These are phyloP conservation scores for Panicum miliaceum DNA, from an alignment of 176 grass and related monocot species.

Conservation along the genomic window DNA sequence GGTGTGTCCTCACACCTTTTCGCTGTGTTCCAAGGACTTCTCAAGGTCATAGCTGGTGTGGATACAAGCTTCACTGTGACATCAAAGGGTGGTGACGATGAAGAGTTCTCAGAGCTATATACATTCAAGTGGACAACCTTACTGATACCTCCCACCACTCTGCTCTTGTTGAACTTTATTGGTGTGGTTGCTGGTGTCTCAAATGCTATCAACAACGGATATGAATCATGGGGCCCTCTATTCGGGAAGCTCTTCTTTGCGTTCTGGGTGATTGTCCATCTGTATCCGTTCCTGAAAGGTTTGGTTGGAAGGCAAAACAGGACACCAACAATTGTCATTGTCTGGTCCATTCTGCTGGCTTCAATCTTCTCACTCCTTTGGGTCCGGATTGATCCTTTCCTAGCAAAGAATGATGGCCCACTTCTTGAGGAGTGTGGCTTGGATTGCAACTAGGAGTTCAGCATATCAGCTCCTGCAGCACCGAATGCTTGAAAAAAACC, in stretches of 20 bases:
- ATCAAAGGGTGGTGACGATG: slow-evolving; percentile 74
- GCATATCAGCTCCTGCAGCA: slow-evolving; percentile 35
- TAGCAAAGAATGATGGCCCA: slow-evolving; percentile 52
- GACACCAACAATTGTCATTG: slow-evolving; percentile 74
- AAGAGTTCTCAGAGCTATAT: slow-evolving; percentile 71
- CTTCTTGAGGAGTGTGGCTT: slow-evolving; percentile 56
- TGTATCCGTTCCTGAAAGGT: slow-evolving; percentile 84
- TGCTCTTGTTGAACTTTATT: slow-evolving; percentile 69
- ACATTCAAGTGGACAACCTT: slow-evolving; percentile 86
- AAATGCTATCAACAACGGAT: slow-evolving; percentile 77
- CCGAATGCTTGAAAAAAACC: slow-evolving; percentile 34
- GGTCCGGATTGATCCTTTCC: slow-evolving; percentile 73
- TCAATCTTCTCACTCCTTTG: slow-evolving; percentile 76
- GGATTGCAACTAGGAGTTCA: slow-evolving; percentile 55
- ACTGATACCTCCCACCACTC: slow-evolving; percentile 71
- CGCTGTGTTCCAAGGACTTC: slow-evolving; percentile 73
- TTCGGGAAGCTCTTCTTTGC: slow-evolving; percentile 82
- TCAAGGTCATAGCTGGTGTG: slow-evolving; percentile 75
- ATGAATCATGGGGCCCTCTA: slow-evolving; percentile 74
- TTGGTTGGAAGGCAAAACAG: slow-evolving; percentile 77
- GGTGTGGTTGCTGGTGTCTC: slow-evolving; percentile 72
- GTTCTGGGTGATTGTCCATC: slow-evolving; percentile 83
- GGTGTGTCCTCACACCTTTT: slow-evolving; percentile 75
- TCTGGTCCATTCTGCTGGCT: slow-evolving; percentile 78
- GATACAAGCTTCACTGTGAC: slow-evolving; percentile 81